Base-by-base conservation (phyloP, 345 rosid genomes). In the Erodium maritimum region DNA sequence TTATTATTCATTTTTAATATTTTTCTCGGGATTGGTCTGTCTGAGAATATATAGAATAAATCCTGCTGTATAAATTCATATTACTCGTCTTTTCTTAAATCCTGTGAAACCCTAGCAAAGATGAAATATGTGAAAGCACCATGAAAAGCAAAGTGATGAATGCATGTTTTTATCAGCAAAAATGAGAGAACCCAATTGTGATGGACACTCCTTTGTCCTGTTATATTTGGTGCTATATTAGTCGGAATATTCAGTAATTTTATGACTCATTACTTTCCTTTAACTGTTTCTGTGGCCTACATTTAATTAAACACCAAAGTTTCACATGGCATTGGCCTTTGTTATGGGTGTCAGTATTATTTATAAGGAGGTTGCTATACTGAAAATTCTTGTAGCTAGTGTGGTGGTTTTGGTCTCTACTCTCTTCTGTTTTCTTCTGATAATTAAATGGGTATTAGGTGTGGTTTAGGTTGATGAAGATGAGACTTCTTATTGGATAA, bases 401-500 rank as follows among this genome's bases (percentile, higher is more conserved):
- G 56, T 23, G 65, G 71, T 69, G 56, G 78, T 72, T 76, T 25
- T 60, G 50, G 46, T 62, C 48, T 42, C 17, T 42, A 42, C 48
- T 42, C 61, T 59, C 60, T 19, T 59, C 65, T 84, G 85, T 77
- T 75, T 63, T 75, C 69, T 75, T 77, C 62, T 57, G 60, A 52
- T 81, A 67, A 71, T 77, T 52, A 73, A 79, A 52, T 51, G 62
- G 70, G 77, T 63, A 69, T 81, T 80, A 73, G 84, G 80, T 83
- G 60, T 83, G 60, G 75, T 68, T 74, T 74, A 52, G 71, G 77
- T 69, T 66, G 64, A 7, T 10, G 58, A 25, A 51, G 56, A 51
- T 23, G 45, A 55, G 17, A 24, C 4, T 37, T 22, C 17, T 21
- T 33, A 23, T 25, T 51, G 55, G 14, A 29, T 18, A 11, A 7